Conservation (phyloP, 2,329 filamentous ascomycete genomes). For the Fusarium sp. region DNA sequence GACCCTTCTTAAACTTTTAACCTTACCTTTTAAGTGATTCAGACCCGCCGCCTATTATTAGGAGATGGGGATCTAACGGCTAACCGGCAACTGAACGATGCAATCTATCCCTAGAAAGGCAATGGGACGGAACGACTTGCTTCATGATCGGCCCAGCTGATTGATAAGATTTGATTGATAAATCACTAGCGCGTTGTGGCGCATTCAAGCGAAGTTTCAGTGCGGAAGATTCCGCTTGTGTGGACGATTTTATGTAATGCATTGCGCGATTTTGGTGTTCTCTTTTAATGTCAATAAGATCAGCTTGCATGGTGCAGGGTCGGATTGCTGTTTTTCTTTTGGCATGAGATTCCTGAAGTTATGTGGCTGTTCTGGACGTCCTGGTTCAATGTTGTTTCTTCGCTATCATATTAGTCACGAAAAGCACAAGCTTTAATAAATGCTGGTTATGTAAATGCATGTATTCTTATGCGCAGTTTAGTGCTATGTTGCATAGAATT, state of each 20-base stretch:
- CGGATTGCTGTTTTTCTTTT: fast-evolving
- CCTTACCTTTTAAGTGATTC: neutral
- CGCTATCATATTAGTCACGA: neutral
- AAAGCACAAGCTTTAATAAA: too few relatives aligned
- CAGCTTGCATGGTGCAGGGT: neutral
- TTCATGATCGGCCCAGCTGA: neutral
- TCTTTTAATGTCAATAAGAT: neutral
- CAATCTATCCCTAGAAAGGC: neutral
- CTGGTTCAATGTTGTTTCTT: fast-evolving
- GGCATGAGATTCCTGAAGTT: neutral
- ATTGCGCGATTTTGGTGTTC: neutral
- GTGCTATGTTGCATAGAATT: neutral
- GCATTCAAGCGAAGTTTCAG: neutral
- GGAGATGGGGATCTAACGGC: neutral
- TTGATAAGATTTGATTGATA: constrained; percentile 17
- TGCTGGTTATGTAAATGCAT: neutral
- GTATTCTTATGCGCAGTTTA: neutral
- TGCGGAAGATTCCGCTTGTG: neutral
- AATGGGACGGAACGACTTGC: neutral
- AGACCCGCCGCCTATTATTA: neutral
- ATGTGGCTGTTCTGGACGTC: neutral
- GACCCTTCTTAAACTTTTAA: neutral
- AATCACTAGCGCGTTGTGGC: neutral
- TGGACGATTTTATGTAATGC: neutral
- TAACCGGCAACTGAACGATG: neutral